Evolutionary conservation across 306 rosid species (phyloP), one percentile per base, ranked within the genome.

Genomic region (Dalbergia cultrata): DNA sequence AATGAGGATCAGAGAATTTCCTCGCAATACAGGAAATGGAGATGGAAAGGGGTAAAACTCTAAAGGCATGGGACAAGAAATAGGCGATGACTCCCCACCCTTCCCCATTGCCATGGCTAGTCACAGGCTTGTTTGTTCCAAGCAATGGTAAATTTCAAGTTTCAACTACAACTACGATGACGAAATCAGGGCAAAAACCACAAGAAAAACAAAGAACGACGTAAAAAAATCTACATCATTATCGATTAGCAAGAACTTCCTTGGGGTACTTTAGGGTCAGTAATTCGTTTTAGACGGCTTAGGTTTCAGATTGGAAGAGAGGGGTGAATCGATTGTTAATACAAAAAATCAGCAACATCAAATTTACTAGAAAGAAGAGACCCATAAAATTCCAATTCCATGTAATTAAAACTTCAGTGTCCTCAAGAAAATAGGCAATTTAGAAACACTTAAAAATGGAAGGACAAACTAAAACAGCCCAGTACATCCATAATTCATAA

Each of bases 381-480:
- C 80, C 70, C 83, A 74, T 43, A 72, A 87, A 81, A 77, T 77
- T 87, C 78, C 92, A 89, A 83, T 88, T 72, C 76, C 74, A 75
- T 81, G 83, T 81, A 75, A 80, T 79, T 63, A 85, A 84, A 81
- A 80, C 86, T 85, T 85, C 35, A 81, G 78, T 43, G 87, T 79
- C 84, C 79, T 73, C 78, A 84, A 85, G 85, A 88, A 88, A 86
- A 82, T 74, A 84, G 83, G 86, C 83, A 67, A 89, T 87, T 80
- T 86, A 80, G 83, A 88, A 89, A 85, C 90, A 88, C 86, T 77
- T 73, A 72, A 81, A 82, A 84, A 81, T 77, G 86, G 90, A 92
- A 83, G 82, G 89, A 89, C 93, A 90, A 81, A 84, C 95, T 90
- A 85, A 59, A 73, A 85, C 83, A 49, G 88, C 86, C 80, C 82